Base-by-base conservation (phyloP, 495 filamentous ascomycete genomes). In the Neurospora sp. region DNA sequence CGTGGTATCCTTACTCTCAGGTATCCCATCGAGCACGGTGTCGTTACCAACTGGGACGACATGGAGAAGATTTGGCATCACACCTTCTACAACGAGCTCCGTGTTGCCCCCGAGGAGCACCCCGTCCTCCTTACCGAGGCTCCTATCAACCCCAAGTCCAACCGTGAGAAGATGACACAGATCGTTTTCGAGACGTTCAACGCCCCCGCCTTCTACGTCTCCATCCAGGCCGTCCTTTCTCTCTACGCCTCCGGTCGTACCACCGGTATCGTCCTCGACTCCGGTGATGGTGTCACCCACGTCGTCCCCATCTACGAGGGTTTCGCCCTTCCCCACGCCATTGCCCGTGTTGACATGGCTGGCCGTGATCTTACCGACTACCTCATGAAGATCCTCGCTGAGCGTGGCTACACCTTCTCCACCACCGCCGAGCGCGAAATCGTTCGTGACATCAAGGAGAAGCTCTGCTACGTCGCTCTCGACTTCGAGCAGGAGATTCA, bases 31-130 rank as follows among this genome's bases (percentile, higher is more conserved):
- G 96, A 99, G 73, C 96, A 99, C 88, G 96, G 96, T 93, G 96
- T 99, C 82, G 96, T 99, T 84, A 99, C 96, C 87, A 98, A 99
- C 90, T 99, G 96, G 96, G 95, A 98, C 85, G 96, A 99, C 84
- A 98, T 99, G 96, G 96, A 99, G 88, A 98, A 97, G 90, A 99
- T 99, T 81, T 99, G 96, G 96, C 96, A 99, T 86, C 94, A 98
- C 90, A 98, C 94, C 80, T 97, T 99, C 91, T 99, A 98, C 92
- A 98, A 97, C 85, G 96, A 99, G 89, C 91, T 99, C 83, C 96
- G 96, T 93, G 96, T 99, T 75, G 96, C 96, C 76, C 96, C 96
- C 74, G 96, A 99, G 90, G 96, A 99, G 93, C 96, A 99, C 91
- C 96, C 96, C 80, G 95, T 98, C 80, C 90, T 99, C 82, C 90